These are phyloP conservation scores for Dactylonectria macrodidyma DNA, from an alignment of 2,329 filamentous ascomycete genomes.

Conservation along the genomic window DNA sequence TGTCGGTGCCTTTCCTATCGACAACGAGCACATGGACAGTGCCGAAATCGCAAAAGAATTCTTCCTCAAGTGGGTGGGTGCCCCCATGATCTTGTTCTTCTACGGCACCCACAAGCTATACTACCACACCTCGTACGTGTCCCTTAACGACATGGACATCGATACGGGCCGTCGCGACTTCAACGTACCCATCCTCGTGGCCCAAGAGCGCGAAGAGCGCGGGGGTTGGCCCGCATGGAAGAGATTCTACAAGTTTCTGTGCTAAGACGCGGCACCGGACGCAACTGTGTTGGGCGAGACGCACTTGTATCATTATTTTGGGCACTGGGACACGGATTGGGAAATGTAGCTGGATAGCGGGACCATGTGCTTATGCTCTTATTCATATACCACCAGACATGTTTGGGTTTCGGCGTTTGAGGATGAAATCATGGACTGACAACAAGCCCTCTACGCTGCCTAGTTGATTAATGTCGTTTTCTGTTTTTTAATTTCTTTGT, in stretches of 20 bases:
- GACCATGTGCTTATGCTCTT: constrained; percentile 6
- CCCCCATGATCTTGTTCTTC: constrained; percentile 77
- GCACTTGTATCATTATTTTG: constrained; percentile 25
- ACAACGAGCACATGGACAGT: constrained; percentile 62
- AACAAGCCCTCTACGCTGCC: neutral
- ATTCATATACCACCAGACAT: constrained; percentile 26
- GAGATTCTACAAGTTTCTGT: constrained; percentile 80
- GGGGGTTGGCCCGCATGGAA: constrained; percentile 84
- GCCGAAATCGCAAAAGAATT: constrained; percentile 72
- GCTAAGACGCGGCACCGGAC: constrained; percentile 58
- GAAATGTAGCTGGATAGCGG: neutral
- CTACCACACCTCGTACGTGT: constrained; percentile 78
- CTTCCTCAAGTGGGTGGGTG: constrained; percentile 81
- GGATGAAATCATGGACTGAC: neutral
- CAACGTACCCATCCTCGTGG: constrained; percentile 83
- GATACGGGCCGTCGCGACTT: constrained; percentile 88
- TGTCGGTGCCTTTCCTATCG: constrained; percentile 85
- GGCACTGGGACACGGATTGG: neutral
- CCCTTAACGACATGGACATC: constrained; percentile 84
- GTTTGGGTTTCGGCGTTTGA: constrained; percentile 22
- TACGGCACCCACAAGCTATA: constrained; percentile 84
- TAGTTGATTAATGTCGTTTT: neutral
- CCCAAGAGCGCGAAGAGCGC: constrained; percentile 84
- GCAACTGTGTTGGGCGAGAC: constrained; percentile 8
- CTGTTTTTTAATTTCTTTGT: neutral